A percentile compares a stretch with the other conserved stretches of the same genome.
These are phyloP conservation scores for Lodderomyces parapsilosis DNA, from an alignment of 1,139 yeast genomes.

Conservation along the genomic window DNA sequence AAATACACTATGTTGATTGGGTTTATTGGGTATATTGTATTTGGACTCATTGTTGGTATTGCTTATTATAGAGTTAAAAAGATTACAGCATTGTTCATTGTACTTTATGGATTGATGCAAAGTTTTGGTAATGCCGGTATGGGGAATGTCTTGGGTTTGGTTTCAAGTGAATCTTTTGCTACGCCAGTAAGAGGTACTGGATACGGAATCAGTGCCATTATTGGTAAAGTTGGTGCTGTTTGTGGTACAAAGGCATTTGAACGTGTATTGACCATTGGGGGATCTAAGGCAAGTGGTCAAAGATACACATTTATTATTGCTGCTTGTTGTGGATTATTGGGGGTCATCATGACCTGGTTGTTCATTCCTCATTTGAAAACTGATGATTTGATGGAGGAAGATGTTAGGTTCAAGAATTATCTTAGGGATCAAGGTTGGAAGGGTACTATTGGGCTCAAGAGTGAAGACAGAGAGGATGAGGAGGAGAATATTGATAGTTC, in stretches of 20 bases:
- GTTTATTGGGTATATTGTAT: constrained; percentile 45
- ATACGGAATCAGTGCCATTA: constrained; percentile 49
- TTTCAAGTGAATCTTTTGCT: constrained; percentile 68
- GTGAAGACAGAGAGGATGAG: constrained; percentile 19
- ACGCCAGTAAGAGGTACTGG: constrained; percentile 74
- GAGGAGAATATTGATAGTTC: constrained; percentile 16
- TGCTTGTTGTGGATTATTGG: constrained; percentile 67
- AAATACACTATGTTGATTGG: constrained; percentile 48
- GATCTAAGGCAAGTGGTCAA: constrained; percentile 27
- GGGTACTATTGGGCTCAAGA: constrained; percentile 54
- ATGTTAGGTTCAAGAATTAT: constrained; percentile 60
- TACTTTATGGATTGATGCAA: constrained; percentile 47
- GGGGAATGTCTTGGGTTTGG: constrained; percentile 70
- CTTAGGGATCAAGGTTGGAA: constrained; percentile 66
- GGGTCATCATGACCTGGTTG: constrained; percentile 58
- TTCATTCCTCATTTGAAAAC: constrained; percentile 68
- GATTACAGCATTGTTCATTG: constrained; percentile 43
- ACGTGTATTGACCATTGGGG: constrained; percentile 25
- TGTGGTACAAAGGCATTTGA: constrained; percentile 47
- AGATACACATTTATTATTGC: constrained; percentile 55
- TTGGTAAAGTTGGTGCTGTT: constrained; percentile 52
- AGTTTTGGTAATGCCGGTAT: constrained; percentile 70
- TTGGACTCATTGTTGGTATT: constrained; percentile 49
- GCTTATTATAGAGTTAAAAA: constrained; percentile 41
- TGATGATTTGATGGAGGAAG: constrained; percentile 67